Evolutionary conservation across 257 asterid species (phyloP).

Genomic region (Verbascum thapsus): DNA sequence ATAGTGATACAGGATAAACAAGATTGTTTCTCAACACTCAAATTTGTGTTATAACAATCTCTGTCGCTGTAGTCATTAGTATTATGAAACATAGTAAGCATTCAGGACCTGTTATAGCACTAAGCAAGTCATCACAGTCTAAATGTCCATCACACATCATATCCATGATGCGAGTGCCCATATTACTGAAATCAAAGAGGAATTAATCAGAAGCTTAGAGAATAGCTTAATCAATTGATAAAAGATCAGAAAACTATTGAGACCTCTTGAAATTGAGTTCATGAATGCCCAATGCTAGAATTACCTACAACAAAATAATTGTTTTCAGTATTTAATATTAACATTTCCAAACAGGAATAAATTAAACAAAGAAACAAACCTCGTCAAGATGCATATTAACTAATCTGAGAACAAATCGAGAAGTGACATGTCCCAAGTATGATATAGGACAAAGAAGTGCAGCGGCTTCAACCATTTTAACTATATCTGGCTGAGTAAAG

Average conservation of each 20-base stretch:
- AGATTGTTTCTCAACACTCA: constrained; percentile 8
- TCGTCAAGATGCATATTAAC: constrained; percentile 78
- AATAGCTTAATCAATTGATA: constrained; percentile 18
- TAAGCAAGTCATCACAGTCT: constrained; percentile 70
- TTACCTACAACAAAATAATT: constrained; percentile 45
- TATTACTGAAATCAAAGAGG: constrained; percentile 44
- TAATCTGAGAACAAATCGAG: constrained; percentile 64
- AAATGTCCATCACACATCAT: constrained; percentile 78
- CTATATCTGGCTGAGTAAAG: constrained; percentile 80
- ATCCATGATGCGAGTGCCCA: constrained; percentile 69
- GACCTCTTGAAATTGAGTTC: constrained; percentile 94
- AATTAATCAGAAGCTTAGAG: constrained; percentile 28
- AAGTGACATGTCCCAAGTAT: constrained; percentile 71
- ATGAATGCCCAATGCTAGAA: constrained; percentile 81
- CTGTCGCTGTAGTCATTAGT: not conserved
- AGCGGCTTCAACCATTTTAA: constrained; percentile 83
- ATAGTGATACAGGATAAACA: not conserved
- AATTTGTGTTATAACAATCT: not conserved
- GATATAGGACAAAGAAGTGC: constrained; percentile 97
- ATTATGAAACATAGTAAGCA: constrained; percentile 1
- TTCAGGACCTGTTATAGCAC: constrained; percentile 74
- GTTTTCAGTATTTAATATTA: constrained; percentile 24
- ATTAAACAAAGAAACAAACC: constrained; percentile 48
- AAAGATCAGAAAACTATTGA: constrained; percentile 19
- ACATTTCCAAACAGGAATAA: constrained; percentile 22